Percentiles rank a stretch among this genome's conserved stretches.
These are phyloP conservation scores for Garcia nutans DNA, from an alignment of 345 rosid genomes.

Conservation along the genomic window DNA sequence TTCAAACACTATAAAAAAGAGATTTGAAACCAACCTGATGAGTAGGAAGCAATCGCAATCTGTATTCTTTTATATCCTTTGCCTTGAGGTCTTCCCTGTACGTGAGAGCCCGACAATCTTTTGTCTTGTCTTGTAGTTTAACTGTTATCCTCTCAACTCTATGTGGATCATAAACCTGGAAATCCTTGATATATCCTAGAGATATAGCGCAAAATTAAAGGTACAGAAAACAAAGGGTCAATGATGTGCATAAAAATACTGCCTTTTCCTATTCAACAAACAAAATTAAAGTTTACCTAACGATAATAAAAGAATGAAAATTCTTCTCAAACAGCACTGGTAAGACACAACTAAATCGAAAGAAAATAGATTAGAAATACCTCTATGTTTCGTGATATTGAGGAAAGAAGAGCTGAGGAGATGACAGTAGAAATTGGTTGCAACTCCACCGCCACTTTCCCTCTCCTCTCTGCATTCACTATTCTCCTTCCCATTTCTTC, in stretches of 20 bases:
- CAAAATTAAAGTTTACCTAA: background rate
- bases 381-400: slow-evolving; percentile 77
- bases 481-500: slow-evolving; percentile 79
- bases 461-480: slow-evolving; percentile 87
- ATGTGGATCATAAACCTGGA: slow-evolving; percentile 72
- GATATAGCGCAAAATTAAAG: slow-evolving; percentile 10
- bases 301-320: background rate
- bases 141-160: slow-evolving; percentile 85
- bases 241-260: too few relatives aligned
- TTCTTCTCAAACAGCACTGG: too few relatives aligned
- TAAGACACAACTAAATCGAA: too few relatives aligned
- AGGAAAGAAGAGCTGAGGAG: slow-evolving; percentile 93
- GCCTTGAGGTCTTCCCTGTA: slow-evolving; percentile 88
- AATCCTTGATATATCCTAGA: slow-evolving; percentile 70
- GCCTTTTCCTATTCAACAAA: background rate
- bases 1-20: background rate
- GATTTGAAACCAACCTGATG: slow-evolving; percentile 57
- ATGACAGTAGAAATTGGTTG: slow-evolving; percentile 80
- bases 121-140: slow-evolving; percentile 82
- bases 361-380: slow-evolving; percentile 22
- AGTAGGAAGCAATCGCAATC: slow-evolving; percentile 70
- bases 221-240: too few relatives aligned
- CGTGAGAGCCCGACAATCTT: slow-evolving; percentile 76
- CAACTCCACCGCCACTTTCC: slow-evolving; percentile 71
- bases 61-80: slow-evolving; percentile 62